Evolutionary conservation across 2,329 filamentous ascomycete species (phyloP).

Genomic region (Phyllosticta citribraziliensis): DNA sequence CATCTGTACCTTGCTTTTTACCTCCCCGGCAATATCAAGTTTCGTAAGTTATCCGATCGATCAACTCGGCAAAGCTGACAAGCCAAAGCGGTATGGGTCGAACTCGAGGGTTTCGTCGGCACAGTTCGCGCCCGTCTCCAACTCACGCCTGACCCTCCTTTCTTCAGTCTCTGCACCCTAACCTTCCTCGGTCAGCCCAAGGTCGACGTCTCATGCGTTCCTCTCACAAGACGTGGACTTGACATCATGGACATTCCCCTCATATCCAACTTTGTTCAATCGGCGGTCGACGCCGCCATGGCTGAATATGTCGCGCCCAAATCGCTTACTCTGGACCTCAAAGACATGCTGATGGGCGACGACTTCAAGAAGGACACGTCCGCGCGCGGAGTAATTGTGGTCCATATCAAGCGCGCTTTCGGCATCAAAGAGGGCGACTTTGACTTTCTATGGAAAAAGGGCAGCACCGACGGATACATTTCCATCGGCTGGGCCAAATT

Average conservation of each 20-base stretch:
- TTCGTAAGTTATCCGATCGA: constrained; percentile 30
- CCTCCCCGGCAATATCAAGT: constrained; percentile 45
- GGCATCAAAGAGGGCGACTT: constrained; percentile 65
- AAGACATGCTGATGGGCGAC: constrained; percentile 67
- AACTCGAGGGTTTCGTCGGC: constrained; percentile 61
- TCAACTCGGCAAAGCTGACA: not conserved
- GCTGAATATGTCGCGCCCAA: constrained; percentile 70
- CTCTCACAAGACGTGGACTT: constrained; percentile 56
- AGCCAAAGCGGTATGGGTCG: constrained; percentile 56
- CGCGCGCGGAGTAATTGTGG: constrained; percentile 53
- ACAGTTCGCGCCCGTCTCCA: constrained; percentile 61
- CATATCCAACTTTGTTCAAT: constrained; percentile 66
- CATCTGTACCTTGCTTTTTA: constrained; percentile 66
- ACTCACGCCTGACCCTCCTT: constrained; percentile 65
- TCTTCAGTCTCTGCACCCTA: constrained; percentile 64
- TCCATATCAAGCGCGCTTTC: constrained; percentile 56
- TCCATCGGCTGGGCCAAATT: constrained; percentile 71
- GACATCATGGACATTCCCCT: constrained; percentile 69
- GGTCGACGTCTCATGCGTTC: constrained; percentile 60
- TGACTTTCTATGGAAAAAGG: constrained; percentile 48
- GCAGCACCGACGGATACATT: constrained; percentile 60
- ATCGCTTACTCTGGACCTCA: constrained; percentile 62
- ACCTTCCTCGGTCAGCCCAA: constrained; percentile 68
- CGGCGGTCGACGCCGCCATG: constrained; percentile 61
- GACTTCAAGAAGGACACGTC: constrained; percentile 69